Percentiles rank a stretch among this genome's conserved stretches.
These are phyloP conservation scores for Suhomyces atakaporum DNA, from an alignment of 1,139 yeast genomes.

Conservation along the genomic window DNA sequence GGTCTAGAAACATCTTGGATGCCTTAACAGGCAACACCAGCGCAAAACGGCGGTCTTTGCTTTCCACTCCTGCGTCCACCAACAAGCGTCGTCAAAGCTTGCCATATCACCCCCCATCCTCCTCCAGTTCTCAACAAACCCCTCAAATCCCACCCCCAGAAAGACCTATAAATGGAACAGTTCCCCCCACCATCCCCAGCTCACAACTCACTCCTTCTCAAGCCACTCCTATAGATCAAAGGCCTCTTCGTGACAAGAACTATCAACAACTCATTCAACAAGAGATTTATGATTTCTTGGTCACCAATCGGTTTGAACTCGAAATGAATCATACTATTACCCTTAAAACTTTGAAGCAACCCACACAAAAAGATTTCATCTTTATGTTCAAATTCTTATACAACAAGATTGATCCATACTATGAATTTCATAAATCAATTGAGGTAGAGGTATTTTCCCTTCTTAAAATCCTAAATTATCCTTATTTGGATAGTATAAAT, in stretches of 20 bases:
- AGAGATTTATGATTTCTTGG: constrained; percentile 66
- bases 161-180: constrained; percentile 6
- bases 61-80: constrained; percentile 43
- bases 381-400: constrained; percentile 79
- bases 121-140: constrained; percentile 19
- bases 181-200: constrained; percentile 12
- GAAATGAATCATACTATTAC: constrained; percentile 74
- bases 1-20: constrained; percentile 18
- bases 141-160: constrained; percentile 15
- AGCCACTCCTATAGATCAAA: constrained; percentile 50
- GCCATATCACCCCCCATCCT: constrained; percentile 9
- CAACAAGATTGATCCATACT: constrained; percentile 75
- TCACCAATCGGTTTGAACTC: constrained; percentile 64
- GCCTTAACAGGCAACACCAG: constrained; percentile 13
- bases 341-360: constrained; percentile 64
- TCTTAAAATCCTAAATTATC: constrained; percentile 68
- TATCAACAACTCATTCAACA: constrained; percentile 67
- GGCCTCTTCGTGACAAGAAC: constrained; percentile 75
- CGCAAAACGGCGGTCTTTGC: constrained; percentile 36
- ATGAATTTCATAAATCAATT: constrained; percentile 63
- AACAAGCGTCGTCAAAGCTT: constrained; percentile 37
- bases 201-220: constrained; percentile 7
- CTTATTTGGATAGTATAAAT: constrained; percentile 77
- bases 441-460: constrained; percentile 77
- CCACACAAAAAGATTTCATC: constrained; percentile 87